These are phyloP conservation scores for Phytophthora citrophthora DNA, from an alignment of 352 stramenopile species.

Conservation along the genomic window DNA sequence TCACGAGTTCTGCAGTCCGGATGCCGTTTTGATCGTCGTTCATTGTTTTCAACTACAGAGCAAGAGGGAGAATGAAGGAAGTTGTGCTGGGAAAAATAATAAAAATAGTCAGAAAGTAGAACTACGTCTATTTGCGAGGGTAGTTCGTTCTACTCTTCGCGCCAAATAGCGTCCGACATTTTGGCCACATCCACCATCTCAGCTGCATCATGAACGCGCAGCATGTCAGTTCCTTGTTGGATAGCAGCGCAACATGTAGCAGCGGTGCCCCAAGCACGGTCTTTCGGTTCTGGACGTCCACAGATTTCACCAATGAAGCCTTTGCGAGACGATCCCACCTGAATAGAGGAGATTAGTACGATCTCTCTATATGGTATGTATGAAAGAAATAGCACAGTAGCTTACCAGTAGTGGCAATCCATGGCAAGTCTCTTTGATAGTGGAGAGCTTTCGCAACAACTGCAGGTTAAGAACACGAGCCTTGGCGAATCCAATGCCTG, in stretches of 20 bases:
- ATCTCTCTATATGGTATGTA: not conserved
- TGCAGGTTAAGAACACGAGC: slow-evolving; percentile 90
- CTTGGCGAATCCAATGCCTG: slow-evolving; percentile 99
- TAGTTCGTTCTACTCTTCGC: slow-evolving; percentile 27
- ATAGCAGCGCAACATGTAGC: slow-evolving; percentile 91
- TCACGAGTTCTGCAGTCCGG: slow-evolving; percentile 29
- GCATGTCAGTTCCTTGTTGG: slow-evolving; percentile 83
- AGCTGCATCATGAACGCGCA: slow-evolving; percentile 96
- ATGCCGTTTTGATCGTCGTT: slow-evolving; percentile 36
- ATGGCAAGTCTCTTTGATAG: slow-evolving; percentile 54
- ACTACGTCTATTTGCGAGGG: not conserved
- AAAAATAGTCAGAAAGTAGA: slow-evolving; percentile 22
- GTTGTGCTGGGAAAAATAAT: not conserved
- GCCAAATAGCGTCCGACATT: slow-evolving; percentile 94
- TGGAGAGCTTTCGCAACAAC: slow-evolving; percentile 84
- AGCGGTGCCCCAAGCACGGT: slow-evolving; percentile 93
- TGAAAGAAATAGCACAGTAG: not conserved
- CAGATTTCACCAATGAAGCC: slow-evolving; percentile 97
- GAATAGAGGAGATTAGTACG: not conserved
- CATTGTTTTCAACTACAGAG: slow-evolving; percentile 25
- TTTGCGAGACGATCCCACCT: slow-evolving; percentile 96
- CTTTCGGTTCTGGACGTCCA: slow-evolving; percentile 75
- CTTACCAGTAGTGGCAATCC: slow-evolving; percentile 63
- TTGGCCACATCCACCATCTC: slow-evolving; percentile 90
- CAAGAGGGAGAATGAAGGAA: not conserved